These are phyloP conservation scores for Botrytis paeoniae DNA, from an alignment of 2,329 filamentous ascomycete species.

Conservation along the genomic window DNA sequence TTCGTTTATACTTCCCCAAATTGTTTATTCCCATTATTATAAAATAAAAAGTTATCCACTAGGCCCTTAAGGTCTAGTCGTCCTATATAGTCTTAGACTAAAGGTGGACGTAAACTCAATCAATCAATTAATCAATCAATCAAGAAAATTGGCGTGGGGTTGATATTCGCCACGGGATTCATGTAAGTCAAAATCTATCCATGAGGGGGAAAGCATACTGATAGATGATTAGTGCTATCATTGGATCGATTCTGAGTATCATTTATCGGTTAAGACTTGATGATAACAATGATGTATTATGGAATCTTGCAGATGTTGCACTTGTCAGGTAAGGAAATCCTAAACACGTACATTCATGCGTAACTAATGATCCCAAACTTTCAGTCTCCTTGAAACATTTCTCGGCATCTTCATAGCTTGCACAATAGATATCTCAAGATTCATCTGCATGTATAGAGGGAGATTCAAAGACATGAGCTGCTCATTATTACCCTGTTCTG, in stretches of 20 bases:
- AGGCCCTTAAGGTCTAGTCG: no score
- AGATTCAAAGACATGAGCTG: neutral
- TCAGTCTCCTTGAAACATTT: neutral
- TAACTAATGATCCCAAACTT: neutral
- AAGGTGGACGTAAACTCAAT: no score
- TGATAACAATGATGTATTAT: neutral
- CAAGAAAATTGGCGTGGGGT: no score
- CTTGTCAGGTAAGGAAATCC: neutral
- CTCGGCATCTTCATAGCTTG: neutral
- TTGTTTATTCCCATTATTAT: no score
- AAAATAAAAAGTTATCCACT: no score
- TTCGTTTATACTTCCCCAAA: no score
- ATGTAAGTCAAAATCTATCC: neutral
- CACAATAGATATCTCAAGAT: neutral
- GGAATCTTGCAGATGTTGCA: neutral
- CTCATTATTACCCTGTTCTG: neutral
- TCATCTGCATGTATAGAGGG: neutral
- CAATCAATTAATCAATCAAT: no score
- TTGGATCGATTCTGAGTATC: neutral
- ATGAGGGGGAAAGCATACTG: neutral
- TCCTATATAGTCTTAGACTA: no score
- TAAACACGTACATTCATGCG: neutral
- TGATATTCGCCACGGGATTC: neutral
- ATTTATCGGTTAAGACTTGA: neutral
- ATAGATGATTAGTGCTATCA: neutral